Conservation (phyloP, 2,329 filamentous ascomycete genomes). For the Eutypella sp. region DNA sequence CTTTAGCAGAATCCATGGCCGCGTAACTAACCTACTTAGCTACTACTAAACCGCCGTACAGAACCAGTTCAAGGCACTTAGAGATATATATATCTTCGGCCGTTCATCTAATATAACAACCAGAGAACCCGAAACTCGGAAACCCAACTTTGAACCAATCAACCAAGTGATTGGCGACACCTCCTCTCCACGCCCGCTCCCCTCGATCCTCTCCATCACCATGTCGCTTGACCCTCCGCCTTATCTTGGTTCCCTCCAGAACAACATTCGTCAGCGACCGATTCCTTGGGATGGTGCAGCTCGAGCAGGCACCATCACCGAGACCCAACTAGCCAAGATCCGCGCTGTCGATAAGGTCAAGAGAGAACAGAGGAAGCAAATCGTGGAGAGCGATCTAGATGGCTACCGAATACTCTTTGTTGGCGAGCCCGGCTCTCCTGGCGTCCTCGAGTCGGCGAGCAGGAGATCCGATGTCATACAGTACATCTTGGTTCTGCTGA, state of each 20-base stretch:
- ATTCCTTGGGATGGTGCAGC: constrained; percentile 98
- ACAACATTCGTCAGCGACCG: constrained; percentile 91
- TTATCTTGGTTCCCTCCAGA: constrained; percentile 80
- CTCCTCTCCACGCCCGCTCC: constrained; percentile 13
- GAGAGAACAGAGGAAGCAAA: constrained; percentile 81
- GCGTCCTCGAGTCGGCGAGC: constrained; percentile 77
- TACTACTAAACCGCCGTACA: too few species aligned
- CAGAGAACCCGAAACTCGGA: not conserved
- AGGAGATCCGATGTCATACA: constrained; percentile 89
- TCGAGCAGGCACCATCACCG: constrained; percentile 86
- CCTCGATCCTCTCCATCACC: constrained; percentile 8
- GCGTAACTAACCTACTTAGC: too few species aligned
- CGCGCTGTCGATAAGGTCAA: constrained; percentile 94
- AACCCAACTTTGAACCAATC: constrained; percentile 1
- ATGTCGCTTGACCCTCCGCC: constrained; percentile 93
- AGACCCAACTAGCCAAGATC: constrained; percentile 91
- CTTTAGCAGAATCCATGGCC: too few species aligned
- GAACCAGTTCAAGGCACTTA: too few species aligned
- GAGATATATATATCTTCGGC: too few species aligned
- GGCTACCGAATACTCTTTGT: constrained; percentile 79
- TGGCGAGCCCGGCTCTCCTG: constrained; percentile 63
- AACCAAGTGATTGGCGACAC: constrained; percentile 9
- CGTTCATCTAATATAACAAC: not conserved
- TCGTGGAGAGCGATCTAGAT: constrained; percentile 72
- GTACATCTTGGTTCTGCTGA: constrained; percentile 86